A percentile compares a stretch with the other conserved stretches of the same genome.
These are phyloP conservation scores for Botrytis deweyae DNA, from an alignment of 2,329 filamentous ascomycete genomes.

Conservation along the genomic window DNA sequence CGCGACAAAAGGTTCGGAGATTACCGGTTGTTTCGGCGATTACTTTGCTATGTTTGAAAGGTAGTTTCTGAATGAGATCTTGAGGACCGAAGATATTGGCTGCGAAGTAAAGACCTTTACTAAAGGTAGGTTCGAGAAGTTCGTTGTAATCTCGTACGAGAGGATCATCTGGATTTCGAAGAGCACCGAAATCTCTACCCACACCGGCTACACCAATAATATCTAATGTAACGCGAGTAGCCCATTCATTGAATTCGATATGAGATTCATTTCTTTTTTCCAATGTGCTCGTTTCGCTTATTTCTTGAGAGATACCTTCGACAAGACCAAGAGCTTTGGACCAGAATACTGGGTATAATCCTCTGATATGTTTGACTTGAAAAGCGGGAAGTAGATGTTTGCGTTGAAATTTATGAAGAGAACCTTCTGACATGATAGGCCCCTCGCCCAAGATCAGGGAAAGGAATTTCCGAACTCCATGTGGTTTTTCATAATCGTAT, in stretches of 20 bases:
- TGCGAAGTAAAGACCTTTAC: slow-evolving; percentile 55
- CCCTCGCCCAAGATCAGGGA: slow-evolving; percentile 66
- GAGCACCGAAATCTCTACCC: slow-evolving; percentile 66
- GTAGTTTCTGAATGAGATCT: slow-evolving; percentile 60
- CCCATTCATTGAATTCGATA: slow-evolving; percentile 61
- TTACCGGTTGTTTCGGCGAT: slow-evolving; percentile 53
- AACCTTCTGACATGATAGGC: slow-evolving; percentile 71
- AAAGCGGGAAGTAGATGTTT: slow-evolving; percentile 80
- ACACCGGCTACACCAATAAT: slow-evolving; percentile 74
- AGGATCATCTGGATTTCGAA: slow-evolving; percentile 57
- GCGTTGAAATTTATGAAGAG: slow-evolving; percentile 76
- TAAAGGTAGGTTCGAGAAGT: slow-evolving; percentile 52
- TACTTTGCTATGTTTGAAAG: slow-evolving; percentile 66
- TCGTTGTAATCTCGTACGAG: slow-evolving; percentile 56
- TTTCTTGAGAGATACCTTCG: slow-evolving; percentile 54
- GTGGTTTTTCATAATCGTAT: slow-evolving; percentile 68
- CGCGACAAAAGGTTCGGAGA: slow-evolving; percentile 63
- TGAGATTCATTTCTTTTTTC: slow-evolving; percentile 42
- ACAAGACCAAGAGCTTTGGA: slow-evolving; percentile 67
- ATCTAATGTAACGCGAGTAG: slow-evolving; percentile 66
- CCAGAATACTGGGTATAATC: slow-evolving; percentile 83
- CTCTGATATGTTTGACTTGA: slow-evolving; percentile 76
- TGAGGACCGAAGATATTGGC: slow-evolving; percentile 60
- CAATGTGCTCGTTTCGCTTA: slow-evolving; percentile 42
- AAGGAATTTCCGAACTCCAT: slow-evolving; percentile 53